phyloP scores from a whole-genome alignment of 1,284 basidiomycete genomes.

The Coniferiporia sulphurascens region DNA sequence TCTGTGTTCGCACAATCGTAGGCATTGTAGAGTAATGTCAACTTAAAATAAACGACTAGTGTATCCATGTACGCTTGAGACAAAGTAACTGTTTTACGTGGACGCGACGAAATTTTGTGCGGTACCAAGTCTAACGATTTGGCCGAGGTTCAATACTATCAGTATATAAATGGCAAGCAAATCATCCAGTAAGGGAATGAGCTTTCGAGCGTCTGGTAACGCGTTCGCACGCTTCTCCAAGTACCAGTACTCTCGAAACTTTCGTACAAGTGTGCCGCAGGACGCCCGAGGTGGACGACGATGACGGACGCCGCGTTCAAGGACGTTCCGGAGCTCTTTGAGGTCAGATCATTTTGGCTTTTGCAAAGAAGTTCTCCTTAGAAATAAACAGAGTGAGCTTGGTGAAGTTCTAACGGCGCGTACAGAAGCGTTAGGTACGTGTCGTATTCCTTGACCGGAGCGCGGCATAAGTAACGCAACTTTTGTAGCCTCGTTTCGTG shows the following conservation, averaged over 20 bases:
- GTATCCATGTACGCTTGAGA: too few species aligned
- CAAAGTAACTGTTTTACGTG: too few species aligned
- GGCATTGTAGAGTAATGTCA: too few species aligned
- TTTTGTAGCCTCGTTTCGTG: constrained; percentile 80
- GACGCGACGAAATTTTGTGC: too few species aligned
- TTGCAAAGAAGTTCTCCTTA: constrained; percentile 4
- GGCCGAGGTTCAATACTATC: too few species aligned
- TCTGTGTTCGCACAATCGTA: too few species aligned
- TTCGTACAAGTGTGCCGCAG: neutral
- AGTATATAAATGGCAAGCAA: neutral
- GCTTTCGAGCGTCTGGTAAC: neutral
- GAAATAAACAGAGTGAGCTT: constrained; percentile 67
- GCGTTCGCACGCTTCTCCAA: constrained; percentile 4
- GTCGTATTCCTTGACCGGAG: constrained; percentile 1
- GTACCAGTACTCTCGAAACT: neutral
- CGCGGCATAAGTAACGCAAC: constrained; percentile 22
- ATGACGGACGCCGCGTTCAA: constrained; percentile 41
- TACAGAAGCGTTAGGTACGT: constrained; percentile 88
- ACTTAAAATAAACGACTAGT: too few species aligned
- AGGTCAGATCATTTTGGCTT: constrained; percentile 37
- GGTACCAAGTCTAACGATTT: too few species aligned
- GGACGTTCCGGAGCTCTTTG: constrained; percentile 68
- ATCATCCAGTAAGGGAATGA: neutral
- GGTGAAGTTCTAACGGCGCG: constrained; percentile 87
- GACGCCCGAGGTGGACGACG: neutral